These are phyloP conservation scores for Aulographum hederae DNA, from an alignment of 2,329 filamentous ascomycete genomes.

Conservation along the genomic window DNA sequence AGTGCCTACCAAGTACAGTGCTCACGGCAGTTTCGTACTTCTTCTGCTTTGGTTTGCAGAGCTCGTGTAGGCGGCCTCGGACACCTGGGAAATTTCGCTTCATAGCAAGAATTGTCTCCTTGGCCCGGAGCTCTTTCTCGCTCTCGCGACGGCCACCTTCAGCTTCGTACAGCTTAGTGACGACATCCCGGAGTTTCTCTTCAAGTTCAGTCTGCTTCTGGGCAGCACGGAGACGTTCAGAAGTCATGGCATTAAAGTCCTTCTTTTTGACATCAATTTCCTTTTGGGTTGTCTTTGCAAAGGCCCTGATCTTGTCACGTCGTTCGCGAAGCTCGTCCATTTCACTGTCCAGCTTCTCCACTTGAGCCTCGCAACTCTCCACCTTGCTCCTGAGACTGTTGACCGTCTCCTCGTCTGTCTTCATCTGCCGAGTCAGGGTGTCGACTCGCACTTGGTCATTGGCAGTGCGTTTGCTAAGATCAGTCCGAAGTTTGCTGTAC, in stretches of 20 bases:
- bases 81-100: constrained; percentile 88
- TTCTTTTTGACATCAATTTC: constrained; percentile 84
- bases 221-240: constrained; percentile 62
- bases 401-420: constrained; percentile 79
- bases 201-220: constrained; percentile 78
- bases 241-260: constrained; percentile 69
- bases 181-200: constrained; percentile 70
- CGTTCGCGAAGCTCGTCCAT: constrained; percentile 50
- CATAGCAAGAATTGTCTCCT: constrained; percentile 68
- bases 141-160: constrained; percentile 74
- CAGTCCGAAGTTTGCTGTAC: constrained; percentile 67
- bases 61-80: constrained; percentile 71
- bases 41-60: constrained; percentile 93
- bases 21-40: constrained; percentile 89
- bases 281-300: constrained; percentile 47
- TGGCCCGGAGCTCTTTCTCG: constrained; percentile 59
- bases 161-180: constrained; percentile 66
- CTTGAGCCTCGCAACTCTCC: constrained; percentile 54
- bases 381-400: constrained; percentile 80
- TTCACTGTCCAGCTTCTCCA: constrained; percentile 58
- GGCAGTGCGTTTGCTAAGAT: constrained; percentile 69
- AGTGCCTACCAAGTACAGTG: constrained; percentile 79
- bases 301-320: constrained; percentile 41
- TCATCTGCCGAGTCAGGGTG: constrained; percentile 72
- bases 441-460: constrained; percentile 68